A percentile compares a stretch with the other conserved stretches of the same genome.
Conservation (phyloP, 176 grass and related monocot species). For the Oropetium thomaeum region DNA sequence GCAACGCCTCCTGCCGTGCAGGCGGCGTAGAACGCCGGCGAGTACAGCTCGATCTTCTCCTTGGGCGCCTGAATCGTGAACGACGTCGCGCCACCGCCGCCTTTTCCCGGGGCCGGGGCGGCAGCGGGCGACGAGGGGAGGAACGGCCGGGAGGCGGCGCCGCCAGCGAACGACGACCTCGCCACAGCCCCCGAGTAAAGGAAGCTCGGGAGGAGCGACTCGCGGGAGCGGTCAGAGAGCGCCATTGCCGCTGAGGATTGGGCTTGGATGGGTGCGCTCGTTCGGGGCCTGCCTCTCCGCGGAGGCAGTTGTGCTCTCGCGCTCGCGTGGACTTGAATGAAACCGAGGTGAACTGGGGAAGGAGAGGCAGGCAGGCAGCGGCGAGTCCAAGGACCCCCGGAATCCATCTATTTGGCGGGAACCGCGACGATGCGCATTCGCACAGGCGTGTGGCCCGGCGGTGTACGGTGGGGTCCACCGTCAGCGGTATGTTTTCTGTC, state of each 20-base stretch:
- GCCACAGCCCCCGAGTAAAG: conserved; percentile 45
- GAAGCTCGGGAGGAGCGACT: conserved; percentile 57
- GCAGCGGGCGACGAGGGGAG: conserved; percentile 12
- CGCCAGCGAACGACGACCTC: conserved; percentile 18
- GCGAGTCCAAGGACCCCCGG: not conserved
- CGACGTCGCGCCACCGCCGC: not conserved
- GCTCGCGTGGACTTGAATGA: conserved; percentile 13
- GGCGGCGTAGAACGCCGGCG: conserved; percentile 83
- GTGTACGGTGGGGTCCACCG: not conserved
- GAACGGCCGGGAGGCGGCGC: conserved; percentile 26
- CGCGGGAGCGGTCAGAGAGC: conserved; percentile 43
- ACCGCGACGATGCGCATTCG: not conserved
- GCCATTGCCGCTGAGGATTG: conserved; percentile 35
- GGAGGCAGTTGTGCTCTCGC: conserved; percentile 7
- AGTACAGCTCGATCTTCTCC: conserved; percentile 73
- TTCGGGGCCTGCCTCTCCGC: not conserved
- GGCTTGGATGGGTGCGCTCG: not conserved
- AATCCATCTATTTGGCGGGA: conserved; percentile 13
- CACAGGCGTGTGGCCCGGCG: no score
- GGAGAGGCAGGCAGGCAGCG: not conserved
- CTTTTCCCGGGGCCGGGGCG: not conserved
- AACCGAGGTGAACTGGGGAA: not conserved
- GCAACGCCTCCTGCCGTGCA: conserved; percentile 82
- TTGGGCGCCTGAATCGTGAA: conserved; percentile 35
- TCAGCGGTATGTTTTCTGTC: not conserved